phyloP scores from a whole-genome alignment of 768 basidiomycete species.

The Lactarius sanguifluus region DNA sequence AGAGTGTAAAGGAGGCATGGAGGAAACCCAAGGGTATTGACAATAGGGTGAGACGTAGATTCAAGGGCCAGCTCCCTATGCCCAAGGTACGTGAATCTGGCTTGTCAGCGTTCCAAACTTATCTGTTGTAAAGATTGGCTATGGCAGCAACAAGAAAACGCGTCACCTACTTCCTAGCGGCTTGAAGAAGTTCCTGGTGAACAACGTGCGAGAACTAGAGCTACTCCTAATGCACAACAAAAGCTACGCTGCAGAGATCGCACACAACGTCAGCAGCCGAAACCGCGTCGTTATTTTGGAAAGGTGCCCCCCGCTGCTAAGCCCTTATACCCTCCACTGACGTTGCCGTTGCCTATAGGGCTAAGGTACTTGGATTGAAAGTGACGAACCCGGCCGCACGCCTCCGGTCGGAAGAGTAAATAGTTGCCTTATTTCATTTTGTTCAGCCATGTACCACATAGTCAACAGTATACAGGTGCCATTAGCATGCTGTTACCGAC shows the following conservation, averaged over 20 bases:
- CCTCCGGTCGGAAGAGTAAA: conserved; percentile 88
- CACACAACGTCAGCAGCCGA: conserved; percentile 93
- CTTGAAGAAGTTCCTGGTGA: conserved; percentile 92
- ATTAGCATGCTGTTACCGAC: conserved; percentile 1
- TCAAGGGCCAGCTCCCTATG: conserved; percentile 96
- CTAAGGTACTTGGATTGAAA: conserved; percentile 85
- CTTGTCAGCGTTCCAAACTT: conserved; percentile 1
- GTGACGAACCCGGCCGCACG: conserved; percentile 92
- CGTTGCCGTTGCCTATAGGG: conserved; percentile 44
- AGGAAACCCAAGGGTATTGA: conserved; percentile 99
- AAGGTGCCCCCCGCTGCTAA: conserved; percentile 48
- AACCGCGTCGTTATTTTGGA: conserved; percentile 91
- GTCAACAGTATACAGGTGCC: conserved; percentile 34
- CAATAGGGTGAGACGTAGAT: conserved; percentile 92
- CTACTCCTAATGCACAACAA: conserved; percentile 98
- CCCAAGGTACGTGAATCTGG: conserved; percentile 67
- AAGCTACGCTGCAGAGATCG: conserved; percentile 93
- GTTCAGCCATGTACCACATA: conserved; percentile 52
- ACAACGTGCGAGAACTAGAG: conserved; percentile 91
- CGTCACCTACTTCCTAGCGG: conserved; percentile 95
- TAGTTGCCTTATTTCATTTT: conserved; percentile 45
- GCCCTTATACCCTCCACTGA: conserved; percentile 1
- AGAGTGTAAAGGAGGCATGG: conserved; percentile 97
- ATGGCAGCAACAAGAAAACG: conserved; percentile 94
- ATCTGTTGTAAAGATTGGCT: conserved; percentile 58